A percentile compares a stretch with the other conserved stretches of the same genome.
Conservation (phyloP, 2,329 filamentous ascomycete species). For the Ceratocystis diversiconidia region DNA sequence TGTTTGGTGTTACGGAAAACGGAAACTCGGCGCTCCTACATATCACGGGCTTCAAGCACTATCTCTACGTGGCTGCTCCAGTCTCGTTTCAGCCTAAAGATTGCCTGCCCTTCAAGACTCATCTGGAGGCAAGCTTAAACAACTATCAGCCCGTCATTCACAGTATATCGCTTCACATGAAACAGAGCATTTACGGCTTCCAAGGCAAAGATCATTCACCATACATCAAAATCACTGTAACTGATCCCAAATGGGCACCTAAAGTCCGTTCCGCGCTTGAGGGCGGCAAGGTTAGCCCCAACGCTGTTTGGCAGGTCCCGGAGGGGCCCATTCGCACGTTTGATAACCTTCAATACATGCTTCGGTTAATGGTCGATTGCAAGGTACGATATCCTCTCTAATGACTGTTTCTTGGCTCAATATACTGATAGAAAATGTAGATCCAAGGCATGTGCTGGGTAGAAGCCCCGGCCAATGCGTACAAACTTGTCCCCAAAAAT, state of each 20-base stretch:
- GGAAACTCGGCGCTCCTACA: conserved; percentile 91
- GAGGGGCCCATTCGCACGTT: conserved; percentile 69
- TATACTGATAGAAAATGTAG: conserved; percentile 28
- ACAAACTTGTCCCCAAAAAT: conserved; percentile 50
- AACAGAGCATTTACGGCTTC: conserved; percentile 87
- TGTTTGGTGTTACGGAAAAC: conserved; percentile 74
- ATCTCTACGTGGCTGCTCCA: conserved; percentile 84
- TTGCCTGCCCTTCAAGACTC: conserved; percentile 63
- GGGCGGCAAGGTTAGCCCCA: conserved; percentile 68
- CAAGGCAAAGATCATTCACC: conserved; percentile 85
- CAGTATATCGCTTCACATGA: conserved; percentile 65
- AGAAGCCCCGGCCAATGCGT: conserved; percentile 61
- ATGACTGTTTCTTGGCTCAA: not conserved
- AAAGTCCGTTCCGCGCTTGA: conserved; percentile 65
- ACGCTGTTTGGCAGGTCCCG: conserved; percentile 65
- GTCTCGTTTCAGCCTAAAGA: conserved; percentile 66
- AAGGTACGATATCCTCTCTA: conserved; percentile 39
- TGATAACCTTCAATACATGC: conserved; percentile 87
- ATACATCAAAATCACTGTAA: conserved; percentile 87
- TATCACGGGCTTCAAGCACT: conserved; percentile 90
- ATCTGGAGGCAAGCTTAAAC: conserved; percentile 65
- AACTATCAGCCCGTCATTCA: conserved; percentile 61
- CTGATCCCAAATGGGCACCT: conserved; percentile 71
- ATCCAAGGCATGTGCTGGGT: conserved; percentile 97
- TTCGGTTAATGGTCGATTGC: conserved; percentile 97